Conservation (phyloP, 2,329 filamentous ascomycete genomes). For the Beauveria brongniartii region DNA sequence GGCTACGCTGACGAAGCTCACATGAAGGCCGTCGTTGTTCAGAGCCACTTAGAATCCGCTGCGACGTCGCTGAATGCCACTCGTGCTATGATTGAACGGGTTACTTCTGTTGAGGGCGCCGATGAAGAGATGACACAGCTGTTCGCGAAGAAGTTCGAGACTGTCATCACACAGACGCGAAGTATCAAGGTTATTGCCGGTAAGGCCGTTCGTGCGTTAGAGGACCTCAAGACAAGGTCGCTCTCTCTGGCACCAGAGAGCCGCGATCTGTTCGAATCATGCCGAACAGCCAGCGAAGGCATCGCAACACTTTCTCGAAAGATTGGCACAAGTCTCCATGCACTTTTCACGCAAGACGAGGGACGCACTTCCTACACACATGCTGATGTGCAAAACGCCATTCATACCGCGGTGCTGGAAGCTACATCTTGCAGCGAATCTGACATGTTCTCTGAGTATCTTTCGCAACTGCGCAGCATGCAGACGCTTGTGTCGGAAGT, state of each 20-base stretch:
- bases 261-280: conserved; percentile 59
- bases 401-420: conserved; percentile 43
- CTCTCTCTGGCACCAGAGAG: conserved; percentile 65
- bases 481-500: conserved; percentile 61
- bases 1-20: conserved; percentile 72
- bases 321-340: conserved; percentile 59
- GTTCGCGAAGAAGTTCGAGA: conserved; percentile 63
- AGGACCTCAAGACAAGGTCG: conserved; percentile 69
- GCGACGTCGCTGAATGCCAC: conserved; percentile 58
- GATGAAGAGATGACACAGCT: conserved; percentile 61
- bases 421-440: conserved; percentile 51
- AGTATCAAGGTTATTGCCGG: conserved; percentile 76
- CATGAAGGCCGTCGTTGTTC: conserved; percentile 68
- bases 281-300: conserved; percentile 55
- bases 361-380: conserved; percentile 59
- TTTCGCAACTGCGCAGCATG: conserved; percentile 57
- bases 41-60: conserved; percentile 73
- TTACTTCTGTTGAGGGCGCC: conserved; percentile 38
- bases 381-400: conserved; percentile 55
- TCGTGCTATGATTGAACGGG: conserved; percentile 58
- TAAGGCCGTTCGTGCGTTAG: conserved; percentile 68
- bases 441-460: conserved; percentile 62
- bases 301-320: conserved; percentile 59
- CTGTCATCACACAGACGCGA: conserved; percentile 65
- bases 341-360: conserved; percentile 59